Evolutionary conservation across 352 stramenopile genomes (phyloP), one percentile per base, ranked within the genome.

Genomic region (Phytophthora pseudosyringae): DNA sequence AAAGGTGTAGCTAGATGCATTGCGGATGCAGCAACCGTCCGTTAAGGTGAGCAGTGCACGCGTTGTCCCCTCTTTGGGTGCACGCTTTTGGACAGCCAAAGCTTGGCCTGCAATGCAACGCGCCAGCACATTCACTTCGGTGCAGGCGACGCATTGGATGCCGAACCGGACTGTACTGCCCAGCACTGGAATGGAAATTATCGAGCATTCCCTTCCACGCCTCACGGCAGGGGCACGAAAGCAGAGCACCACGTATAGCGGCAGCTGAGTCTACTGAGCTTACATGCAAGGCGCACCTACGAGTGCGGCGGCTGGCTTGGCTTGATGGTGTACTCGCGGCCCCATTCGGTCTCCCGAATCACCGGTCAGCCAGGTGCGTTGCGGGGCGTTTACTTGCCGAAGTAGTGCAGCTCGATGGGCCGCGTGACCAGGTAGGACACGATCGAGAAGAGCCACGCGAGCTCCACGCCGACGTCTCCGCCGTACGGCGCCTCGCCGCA

Each of bases 341-440:
- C 9, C 29, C 52, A 51, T 60, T 50, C 52, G 41, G 41, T 48
- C 9, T 33, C 29, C 36, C 50, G 50, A 47, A 36, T 47, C 50
- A 47, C 38, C 43, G 31, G 43, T 46, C 31, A 53, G 38, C 25
- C 43, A 47, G 43, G 25, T 36, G 33, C 29, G 46, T 18, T 40
- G 16, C 13, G 29, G 32, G 9, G 39, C 16, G 21, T 39, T 47
- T 73, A 73, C 41, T 62, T 69, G 47, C 59, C 59, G 18, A 80
- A 83, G 65, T 80, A 76, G 41, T 80, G 67, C 35, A 78, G 64
- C 64, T 83, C 75, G 8, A 83, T 65, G 6, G 75, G 57, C n/a
- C 75, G 64, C 10, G 71, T 71, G 53, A 80, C 46, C 35, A 83
- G 54, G 51, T 78, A 78, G 3, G 68, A 61, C 12, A 72, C 55